These are phyloP conservation scores for Rhizopogon vinicolor DNA, from an alignment of 768 basidiomycete species.

Conservation along the genomic window DNA sequence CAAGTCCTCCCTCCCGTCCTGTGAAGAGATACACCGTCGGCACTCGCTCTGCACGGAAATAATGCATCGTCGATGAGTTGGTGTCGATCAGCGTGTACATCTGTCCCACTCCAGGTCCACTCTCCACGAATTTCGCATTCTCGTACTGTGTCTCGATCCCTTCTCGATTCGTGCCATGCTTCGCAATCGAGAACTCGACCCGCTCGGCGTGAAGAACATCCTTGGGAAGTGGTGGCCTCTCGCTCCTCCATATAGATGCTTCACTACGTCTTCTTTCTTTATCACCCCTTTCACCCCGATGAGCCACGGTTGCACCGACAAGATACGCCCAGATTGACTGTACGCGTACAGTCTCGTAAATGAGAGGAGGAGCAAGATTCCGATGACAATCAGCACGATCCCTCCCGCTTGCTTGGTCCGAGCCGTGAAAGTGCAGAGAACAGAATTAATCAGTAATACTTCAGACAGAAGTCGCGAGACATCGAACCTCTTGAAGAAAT, in stretches of 20 bases:
- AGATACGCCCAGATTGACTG: conserved; percentile 13
- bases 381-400: too few species aligned
- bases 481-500: too few species aligned
- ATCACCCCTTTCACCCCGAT: conserved; percentile 17
- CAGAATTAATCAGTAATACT: too few species aligned
- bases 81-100: conserved; percentile 16
- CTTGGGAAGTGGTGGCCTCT: conserved; percentile 2
- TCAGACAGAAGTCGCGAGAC: too few species aligned
- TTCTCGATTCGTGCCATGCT: neutral
- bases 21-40: conserved; percentile 18
- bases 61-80: conserved; percentile 10
- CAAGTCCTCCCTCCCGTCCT: conserved; percentile 18
- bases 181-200: conserved; percentile 8
- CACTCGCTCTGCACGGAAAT: conserved; percentile 11
- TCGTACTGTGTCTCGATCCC: conserved; percentile 3
- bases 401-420: too few species aligned
- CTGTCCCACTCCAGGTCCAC: neutral
- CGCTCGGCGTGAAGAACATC: conserved; percentile 11
- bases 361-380: neutral
- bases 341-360: conserved; percentile 6
- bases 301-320: conserved; percentile 12
- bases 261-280: conserved; percentile 2
- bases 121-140: neutral
- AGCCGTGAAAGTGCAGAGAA: too few species aligned
- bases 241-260: conserved; percentile 11